Evolutionary conservation across 805 yeast species (phyloP), one percentile per base, ranked within the genome.

Genomic region (Ogataea trehaloabstinens): DNA sequence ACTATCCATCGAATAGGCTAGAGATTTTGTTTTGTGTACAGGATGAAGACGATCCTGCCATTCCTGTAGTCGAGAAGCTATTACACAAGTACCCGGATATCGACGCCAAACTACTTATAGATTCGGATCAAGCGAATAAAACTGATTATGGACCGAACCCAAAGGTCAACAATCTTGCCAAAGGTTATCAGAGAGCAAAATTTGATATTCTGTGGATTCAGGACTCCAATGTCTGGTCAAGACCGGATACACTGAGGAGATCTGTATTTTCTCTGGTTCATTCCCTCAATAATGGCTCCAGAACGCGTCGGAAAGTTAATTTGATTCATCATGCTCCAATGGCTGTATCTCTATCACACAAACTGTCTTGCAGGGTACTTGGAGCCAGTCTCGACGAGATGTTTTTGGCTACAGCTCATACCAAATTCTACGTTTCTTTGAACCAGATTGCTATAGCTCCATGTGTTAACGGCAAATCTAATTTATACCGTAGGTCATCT

Each of bases 381-480:
- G 95, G 95, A 8, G 78, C 88, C 8, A 68, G 73, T 49, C 66
- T 87, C 29, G 96, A 88, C 62, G 95, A 88, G 60, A 80, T 86
- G 85, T 88, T 87, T 56, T 64, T 88, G 52, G 70, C 82, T 36
- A 82, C 95, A 0, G 78, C 95, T 1, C 96, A 88, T 63, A 79
- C 90, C 37, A 86, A 86, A 62, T 87, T 89, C 58, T 88, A 88
- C 58, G 79, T 81, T 5, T 80, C 87, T 22, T 77, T 88, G 54
- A 88, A 88, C 57, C 77, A 79, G 43, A 64, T 82, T 7, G 75
- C 82, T 4, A 61, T 85, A 24, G 95, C 95, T 0, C 95, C 96
- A 0, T 88, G 96, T 61, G 93, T 88, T 30, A 88, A 85, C 68
- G 96, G 96, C 7, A 88, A 89, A 56, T 84, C 93, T 6, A 88